Base-by-base conservation (phyloP, 108 stramenopile genomes). In the Chaetoceros tenuissimus region DNA sequence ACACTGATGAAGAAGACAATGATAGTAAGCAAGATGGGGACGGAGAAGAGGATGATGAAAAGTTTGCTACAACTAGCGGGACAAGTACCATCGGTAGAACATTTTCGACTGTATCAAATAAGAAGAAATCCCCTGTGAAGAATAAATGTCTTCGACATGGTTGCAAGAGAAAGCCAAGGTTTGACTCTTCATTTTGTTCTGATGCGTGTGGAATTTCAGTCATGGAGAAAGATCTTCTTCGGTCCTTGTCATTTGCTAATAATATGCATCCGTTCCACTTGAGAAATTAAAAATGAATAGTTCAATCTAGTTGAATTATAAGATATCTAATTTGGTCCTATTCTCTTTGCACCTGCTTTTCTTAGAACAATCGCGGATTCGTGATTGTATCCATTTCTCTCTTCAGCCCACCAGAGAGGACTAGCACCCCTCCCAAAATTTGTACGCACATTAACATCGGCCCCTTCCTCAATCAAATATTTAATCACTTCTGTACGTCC, bases 141-240 rank as follows among this genome's bases (percentile, higher is more conserved):
- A 40, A 40, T 5, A 5, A 40, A 5, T 91, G 89, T 45, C 53
- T 63, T 3, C 66, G 75, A 45, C 21, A 74, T 48, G 79, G 74
- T 3, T 91, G 89, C 51, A 44, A 44, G 19, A 58, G 63, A 45
- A 70, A 64, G 51, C 62, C 78, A 43, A 67, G 90, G 20, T 92
- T 87, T 61, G 90, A 92, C 31, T 92, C 90, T 27, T 25, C 79
- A 19, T 92, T 87, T 64, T 92, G 90, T 62, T 87, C 86, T 2
- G 86, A 92, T 62, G 72, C 77, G 7, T 92, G 90, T 70, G 85
- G 90, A 30, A 70, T 92, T 0, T 68, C 69, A 16, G 56, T 70
- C 24, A 48, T 87, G 45, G 86, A 92, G 63, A 51, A 24, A 23
- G 90, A 92, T 63, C 61, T 92, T 24, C 61, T 92, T 26, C 64